These are phyloP conservation scores for Globisporangium lucens DNA, from an alignment of 352 stramenopile genomes.

Conservation along the genomic window DNA sequence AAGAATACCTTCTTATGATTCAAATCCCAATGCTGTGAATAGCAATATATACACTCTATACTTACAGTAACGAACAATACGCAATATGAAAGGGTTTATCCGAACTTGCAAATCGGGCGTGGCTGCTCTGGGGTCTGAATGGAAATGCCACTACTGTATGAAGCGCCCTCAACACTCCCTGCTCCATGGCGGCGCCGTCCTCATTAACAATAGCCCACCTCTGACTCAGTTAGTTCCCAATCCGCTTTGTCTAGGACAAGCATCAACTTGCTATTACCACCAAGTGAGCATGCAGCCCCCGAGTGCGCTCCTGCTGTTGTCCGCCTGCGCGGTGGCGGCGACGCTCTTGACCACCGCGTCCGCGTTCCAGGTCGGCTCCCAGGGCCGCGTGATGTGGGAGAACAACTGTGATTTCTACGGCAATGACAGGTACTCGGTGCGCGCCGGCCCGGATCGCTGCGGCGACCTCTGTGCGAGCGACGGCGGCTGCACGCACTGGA, in stretches of 20 bases:
- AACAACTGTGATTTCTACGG: conserved; percentile 47
- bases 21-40: too few species aligned
- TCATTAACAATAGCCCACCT: background rate
- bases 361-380: conserved; percentile 5
- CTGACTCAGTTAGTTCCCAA: conserved; percentile 1
- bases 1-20: too few species aligned
- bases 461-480: conserved; percentile 25
- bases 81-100: background rate
- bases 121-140: background rate
- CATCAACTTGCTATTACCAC: conserved; percentile 4
- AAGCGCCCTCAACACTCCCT: background rate
- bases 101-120: conserved; percentile 4
- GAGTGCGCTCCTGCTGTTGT: conserved; percentile 1
- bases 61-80: background rate
- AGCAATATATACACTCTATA: background rate
- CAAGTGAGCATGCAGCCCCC: conserved; percentile 1
- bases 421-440: conserved; percentile 18
- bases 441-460: conserved; percentile 6
- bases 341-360: background rate
- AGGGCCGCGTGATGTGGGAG: conserved; percentile 40
- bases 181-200: background rate
- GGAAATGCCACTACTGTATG: conserved; percentile 3
- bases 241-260: conserved; percentile 1
- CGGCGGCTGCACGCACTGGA: conserved; percentile 40
- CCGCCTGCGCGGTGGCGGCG: background rate